These are phyloP conservation scores for Fomitopsis palustris DNA, from an alignment of 1,284 basidiomycete genomes.

Conservation along the genomic window DNA sequence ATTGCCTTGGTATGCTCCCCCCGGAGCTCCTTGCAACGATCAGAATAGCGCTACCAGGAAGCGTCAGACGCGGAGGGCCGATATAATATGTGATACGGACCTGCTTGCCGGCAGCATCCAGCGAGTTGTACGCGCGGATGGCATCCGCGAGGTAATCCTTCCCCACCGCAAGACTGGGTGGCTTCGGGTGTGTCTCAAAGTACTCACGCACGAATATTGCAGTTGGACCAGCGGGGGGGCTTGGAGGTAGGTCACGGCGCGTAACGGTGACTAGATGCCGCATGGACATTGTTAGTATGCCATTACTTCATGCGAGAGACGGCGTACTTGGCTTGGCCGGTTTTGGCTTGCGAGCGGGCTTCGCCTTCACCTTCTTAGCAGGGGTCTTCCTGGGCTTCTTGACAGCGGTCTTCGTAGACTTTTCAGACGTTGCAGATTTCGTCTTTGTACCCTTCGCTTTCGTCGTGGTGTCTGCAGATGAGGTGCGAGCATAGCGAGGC, in stretches of 20 bases:
- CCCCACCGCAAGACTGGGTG: too few species aligned
- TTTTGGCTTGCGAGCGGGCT: background rate
- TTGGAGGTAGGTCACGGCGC: too few species aligned
- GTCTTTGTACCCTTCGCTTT: constrained; percentile 4
- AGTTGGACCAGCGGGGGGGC: too few species aligned
- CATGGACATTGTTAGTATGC: too few species aligned
- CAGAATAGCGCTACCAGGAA: background rate
- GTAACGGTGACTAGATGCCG: too few species aligned
- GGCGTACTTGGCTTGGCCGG: constrained; percentile 1
- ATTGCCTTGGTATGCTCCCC: background rate
- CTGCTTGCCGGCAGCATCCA: background rate
- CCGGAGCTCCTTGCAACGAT: background rate
- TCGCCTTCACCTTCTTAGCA: constrained; percentile 3
- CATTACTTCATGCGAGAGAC: background rate
- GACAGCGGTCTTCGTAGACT: constrained; percentile 1
- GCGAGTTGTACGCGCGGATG: too few species aligned
- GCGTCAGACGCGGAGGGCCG: background rate
- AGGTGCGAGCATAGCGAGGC: background rate
- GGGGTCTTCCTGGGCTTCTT: constrained; percentile 3
- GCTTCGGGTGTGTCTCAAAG: too few species aligned
- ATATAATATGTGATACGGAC: background rate
- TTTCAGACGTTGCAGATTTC: constrained; percentile 5
- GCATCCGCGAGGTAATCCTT: too few species aligned
- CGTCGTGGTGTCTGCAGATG: background rate
- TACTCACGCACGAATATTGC: too few species aligned